Conservation (phyloP, 2,329 filamentous ascomycete species). For the Colletotrichum lupini region DNA sequence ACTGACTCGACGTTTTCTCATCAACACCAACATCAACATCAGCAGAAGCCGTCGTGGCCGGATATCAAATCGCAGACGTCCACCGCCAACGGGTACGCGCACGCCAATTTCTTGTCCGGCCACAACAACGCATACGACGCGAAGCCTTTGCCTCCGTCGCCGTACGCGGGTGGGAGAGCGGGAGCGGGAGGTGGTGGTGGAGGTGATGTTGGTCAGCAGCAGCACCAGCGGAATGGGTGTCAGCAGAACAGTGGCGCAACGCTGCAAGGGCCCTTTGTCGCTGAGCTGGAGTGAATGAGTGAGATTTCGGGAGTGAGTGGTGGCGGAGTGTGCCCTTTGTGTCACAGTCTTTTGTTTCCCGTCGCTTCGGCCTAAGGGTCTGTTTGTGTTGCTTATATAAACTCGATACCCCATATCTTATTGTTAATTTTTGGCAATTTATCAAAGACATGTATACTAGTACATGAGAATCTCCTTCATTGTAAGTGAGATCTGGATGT, state of each 20-base stretch:
- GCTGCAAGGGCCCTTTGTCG: conserved; percentile 9
- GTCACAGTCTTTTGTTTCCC: not conserved
- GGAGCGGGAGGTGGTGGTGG: not conserved
- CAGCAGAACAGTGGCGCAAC: conserved; percentile 11
- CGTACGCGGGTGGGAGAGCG: not conserved
- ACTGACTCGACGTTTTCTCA: not conserved
- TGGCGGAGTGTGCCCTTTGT: not conserved
- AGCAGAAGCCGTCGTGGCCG: conserved; percentile 9
- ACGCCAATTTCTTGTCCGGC: not conserved
- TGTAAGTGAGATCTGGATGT: not conserved
- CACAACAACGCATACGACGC: not conserved
- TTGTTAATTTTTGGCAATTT: not conserved
- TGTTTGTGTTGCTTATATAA: not conserved
- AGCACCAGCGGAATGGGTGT: not conserved
- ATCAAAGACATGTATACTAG: not conserved
- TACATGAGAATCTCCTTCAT: not conserved
- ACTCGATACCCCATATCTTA: not conserved
- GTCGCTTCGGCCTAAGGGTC: no score
- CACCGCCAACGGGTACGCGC: not conserved
- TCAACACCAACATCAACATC: not conserved
- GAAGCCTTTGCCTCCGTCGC: not conserved
- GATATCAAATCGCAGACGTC: conserved; percentile 8
- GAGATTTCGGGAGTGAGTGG: not conserved
- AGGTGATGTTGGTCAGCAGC: not conserved
- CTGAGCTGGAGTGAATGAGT: conserved; percentile 26